Evolutionary conservation across 495 filamentous ascomycete genomes (phyloP).

Genomic region (Penicillium psychrofluorescens): DNA sequence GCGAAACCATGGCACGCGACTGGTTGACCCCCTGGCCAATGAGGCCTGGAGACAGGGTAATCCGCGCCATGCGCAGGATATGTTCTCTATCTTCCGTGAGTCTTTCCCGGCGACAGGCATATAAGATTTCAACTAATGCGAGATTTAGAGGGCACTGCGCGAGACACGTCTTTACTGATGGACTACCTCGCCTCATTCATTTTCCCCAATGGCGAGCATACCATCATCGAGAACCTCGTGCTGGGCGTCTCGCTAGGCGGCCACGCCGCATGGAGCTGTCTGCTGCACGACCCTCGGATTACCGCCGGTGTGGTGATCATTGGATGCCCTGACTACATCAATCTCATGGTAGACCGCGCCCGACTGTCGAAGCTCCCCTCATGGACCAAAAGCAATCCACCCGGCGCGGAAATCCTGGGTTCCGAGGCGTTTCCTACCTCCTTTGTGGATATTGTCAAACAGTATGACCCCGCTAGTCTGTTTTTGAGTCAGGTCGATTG

Average conservation of each 20-base stretch:
- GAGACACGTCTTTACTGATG: constrained; percentile 64
- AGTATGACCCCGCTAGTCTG: constrained; percentile 62
- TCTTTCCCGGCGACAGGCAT: neutral
- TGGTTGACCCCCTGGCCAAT: constrained; percentile 53
- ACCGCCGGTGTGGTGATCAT: constrained; percentile 71
- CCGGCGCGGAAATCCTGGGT: constrained; percentile 62
- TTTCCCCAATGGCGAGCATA: constrained; percentile 45
- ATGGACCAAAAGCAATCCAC: constrained; percentile 44
- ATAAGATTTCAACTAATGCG: too few relatives aligned
- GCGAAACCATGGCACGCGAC: constrained; percentile 76
- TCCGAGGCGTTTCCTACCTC: constrained; percentile 66
- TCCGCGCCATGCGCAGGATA: constrained; percentile 74
- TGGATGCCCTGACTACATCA: constrained; percentile 81
- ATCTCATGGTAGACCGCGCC: constrained; percentile 73
- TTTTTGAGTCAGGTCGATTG: constrained; percentile 47
- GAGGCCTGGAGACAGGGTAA: constrained; percentile 77
- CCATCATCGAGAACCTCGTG: constrained; percentile 64
- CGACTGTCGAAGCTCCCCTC: constrained; percentile 60
- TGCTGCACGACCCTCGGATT: constrained; percentile 73
- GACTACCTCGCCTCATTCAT: constrained; percentile 70
- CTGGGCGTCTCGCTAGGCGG: constrained; percentile 82
- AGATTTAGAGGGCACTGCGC: constrained; percentile 57
- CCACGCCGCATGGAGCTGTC: constrained; percentile 77
- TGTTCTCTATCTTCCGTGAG: constrained; percentile 63
- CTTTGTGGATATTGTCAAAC: constrained; percentile 53